Evolutionary conservation across 2,329 filamentous ascomycete genomes (phyloP), one percentile per base, ranked within the genome.

Genomic region (Dothidotthia symphoricarpi): DNA sequence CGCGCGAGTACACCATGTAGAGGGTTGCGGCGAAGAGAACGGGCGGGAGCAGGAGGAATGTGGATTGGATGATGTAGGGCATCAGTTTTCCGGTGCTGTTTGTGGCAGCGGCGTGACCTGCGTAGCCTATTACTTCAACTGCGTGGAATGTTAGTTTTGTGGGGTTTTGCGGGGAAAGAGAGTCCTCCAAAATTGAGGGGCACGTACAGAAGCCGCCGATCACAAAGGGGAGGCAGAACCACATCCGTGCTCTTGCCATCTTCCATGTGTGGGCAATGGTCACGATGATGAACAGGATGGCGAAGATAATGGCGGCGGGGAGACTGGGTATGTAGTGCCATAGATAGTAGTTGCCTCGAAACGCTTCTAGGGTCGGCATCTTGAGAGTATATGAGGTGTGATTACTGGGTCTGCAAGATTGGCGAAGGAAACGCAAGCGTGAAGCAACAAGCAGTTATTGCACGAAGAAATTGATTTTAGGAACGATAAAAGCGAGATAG

Each of bases 61-160:
- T 51, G 11, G 61, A 57, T 45, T 71, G 64, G 5, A 70, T 38
- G 15, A 70, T 52, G 57, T 66, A 72, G 6, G 63, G 34, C 64
- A 41, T 24, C 36, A 43, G 43, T 55, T 69, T 33, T 6, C 24
- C 34, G 7, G 43, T 49, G 14, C 52, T 35, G 6, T 67, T 60
- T 6, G 57, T 51, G 1, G 67, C 64, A 3, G 61, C 51, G 3
- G 70, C 68, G 33, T 77, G 71, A 3, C 68, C 73, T 10, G 73
- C 47, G 41, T 78, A 80, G 5, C 75, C 76, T 12, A 78, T 55
- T 0, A 63, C 52, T 58, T 80, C 75, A 41, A 76, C 74, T 77
- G 27, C 15, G 22, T 29, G 19, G 9, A 9, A 31, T 25, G 28
- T 28, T 14, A 30, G 31, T 22, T 13, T 26, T 28, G 12, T 28